Base-by-base conservation (phyloP, 2,329 filamentous ascomycete species). In the Verticillium dahliae region DNA sequence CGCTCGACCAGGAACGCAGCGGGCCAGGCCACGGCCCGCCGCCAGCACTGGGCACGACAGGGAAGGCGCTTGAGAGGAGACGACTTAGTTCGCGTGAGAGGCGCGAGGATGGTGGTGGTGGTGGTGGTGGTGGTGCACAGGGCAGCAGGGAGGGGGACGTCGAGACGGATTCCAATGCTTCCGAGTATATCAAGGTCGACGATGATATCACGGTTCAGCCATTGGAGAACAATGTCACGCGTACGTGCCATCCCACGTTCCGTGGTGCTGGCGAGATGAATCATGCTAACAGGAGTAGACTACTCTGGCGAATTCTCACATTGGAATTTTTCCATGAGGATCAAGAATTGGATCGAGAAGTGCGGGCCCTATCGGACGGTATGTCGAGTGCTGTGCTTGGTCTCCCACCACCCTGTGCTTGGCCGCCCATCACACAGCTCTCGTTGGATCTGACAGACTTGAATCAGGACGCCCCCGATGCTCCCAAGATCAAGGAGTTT, bases 221-320 rank as follows among this genome's bases (percentile, higher is more conserved):
- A 7, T 56, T 78, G 35, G 75, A 73, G 39, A 74, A 75, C 61
- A 78, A 75, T 59, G 75, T 72, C 33, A 76, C 75, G 39, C 76
- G 76, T 78, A 64, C 70, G 75, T 64, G 50, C 18, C 22, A 3
- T 2, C 76, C 76, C 78, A 64, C 70, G 75, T 64, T 50, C 11
- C 22, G 7, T 4, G 15, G 9, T 52, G 10, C n/a, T 11, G 7
- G 9, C 5, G 45, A 52, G n/a, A 27, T 52, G 27, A 31, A 31
- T 4, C 27, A 11, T 52, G 45, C 18, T 52, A 18, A 52, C 18
- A 9, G 22, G n/a, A 10, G 22, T 52, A 81, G 79, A 82, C 60
- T 82, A 80, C 62, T 82, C 80, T 0, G 80, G 80, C 9, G 80
- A 82, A 63, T 81, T 82, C 65, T 82, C 80, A 1, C 79, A 82